These are phyloP conservation scores for Leccinellum albellum DNA, from an alignment of 768 basidiomycete species.

Conservation along the genomic window DNA sequence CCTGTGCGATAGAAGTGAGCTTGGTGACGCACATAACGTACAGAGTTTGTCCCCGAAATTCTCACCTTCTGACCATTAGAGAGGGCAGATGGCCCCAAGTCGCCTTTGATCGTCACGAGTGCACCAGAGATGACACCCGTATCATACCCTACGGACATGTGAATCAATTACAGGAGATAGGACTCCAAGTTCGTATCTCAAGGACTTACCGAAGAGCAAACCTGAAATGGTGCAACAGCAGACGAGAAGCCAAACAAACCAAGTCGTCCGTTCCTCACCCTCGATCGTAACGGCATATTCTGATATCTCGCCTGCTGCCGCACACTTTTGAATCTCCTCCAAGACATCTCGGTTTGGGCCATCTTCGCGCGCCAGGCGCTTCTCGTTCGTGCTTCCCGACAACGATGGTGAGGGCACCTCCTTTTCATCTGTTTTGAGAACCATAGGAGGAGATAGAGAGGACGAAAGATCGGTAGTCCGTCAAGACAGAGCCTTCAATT, in stretches of 20 bases:
- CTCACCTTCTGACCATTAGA: constrained; percentile 62
- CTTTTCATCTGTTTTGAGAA: neutral
- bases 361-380: neutral
- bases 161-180: too few relatives aligned
- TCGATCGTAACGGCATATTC: constrained; percentile 59
- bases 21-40: too few relatives aligned
- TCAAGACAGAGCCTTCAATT: neutral
- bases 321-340: constrained; percentile 15
- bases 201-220: constrained; percentile 61
- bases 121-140: constrained; percentile 80
- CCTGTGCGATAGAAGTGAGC: constrained; percentile 38
- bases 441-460: neutral
- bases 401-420: neutral
- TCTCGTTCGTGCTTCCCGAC: constrained; percentile 2
- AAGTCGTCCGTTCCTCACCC: constrained; percentile 62
- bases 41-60: neutral
- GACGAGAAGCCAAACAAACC: constrained; percentile 78
- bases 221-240: constrained; percentile 73
- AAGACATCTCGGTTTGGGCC: constrained; percentile 5
- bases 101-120: constrained; percentile 67
- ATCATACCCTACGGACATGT: constrained; percentile 56
- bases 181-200: too few relatives aligned
- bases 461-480: neutral
- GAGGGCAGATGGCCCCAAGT: constrained; percentile 55
- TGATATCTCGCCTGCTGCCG: constrained; percentile 46